phyloP scores from a whole-genome alignment of 768 basidiomycete genomes.

The Suillus luteus region DNA sequence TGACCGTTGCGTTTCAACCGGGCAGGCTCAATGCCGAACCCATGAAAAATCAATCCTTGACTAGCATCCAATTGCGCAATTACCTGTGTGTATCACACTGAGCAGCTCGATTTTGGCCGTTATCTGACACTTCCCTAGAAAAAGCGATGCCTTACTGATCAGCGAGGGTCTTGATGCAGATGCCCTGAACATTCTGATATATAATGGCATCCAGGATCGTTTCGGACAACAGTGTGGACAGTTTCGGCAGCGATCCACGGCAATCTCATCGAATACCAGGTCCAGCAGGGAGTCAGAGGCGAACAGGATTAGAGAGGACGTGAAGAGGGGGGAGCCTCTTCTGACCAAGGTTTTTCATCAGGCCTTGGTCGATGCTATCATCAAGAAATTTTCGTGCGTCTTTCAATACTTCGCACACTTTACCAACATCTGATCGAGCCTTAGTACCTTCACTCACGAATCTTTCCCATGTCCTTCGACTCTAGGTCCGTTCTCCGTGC shows the following conservation, averaged over 20 bases:
- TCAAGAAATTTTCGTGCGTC: constrained; percentile 22
- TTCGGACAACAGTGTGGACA: constrained; percentile 23
- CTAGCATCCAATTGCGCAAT: constrained; percentile 16
- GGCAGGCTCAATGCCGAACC: constrained; percentile 7
- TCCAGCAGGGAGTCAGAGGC: background rate
- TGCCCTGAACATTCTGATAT: constrained; percentile 28
- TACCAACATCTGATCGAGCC: background rate
- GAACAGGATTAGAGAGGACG: background rate
- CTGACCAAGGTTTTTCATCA: constrained; percentile 11
- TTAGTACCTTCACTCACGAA: constrained; percentile 19
- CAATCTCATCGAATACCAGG: background rate
- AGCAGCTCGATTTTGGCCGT: background rate
- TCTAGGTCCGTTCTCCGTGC: constrained; percentile 7
- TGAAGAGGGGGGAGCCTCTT: constrained; percentile 10
- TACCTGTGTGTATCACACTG: constrained; percentile 23
- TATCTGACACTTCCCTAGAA: constrained; percentile 16
- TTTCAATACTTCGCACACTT: constrained; percentile 13
- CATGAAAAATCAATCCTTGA: background rate
- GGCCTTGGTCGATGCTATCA: constrained; percentile 26
- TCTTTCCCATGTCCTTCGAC: constrained; percentile 15
- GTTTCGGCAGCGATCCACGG: constrained; percentile 21
- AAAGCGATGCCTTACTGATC: constrained; percentile 26
- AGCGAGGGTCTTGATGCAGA: constrained; percentile 26
- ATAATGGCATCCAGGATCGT: constrained; percentile 30
- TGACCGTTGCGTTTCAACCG: constrained; percentile 33